Evolutionary conservation across 2,329 filamentous ascomycete species (phyloP).

Genomic region (Colletotrichum kahawae): DNA sequence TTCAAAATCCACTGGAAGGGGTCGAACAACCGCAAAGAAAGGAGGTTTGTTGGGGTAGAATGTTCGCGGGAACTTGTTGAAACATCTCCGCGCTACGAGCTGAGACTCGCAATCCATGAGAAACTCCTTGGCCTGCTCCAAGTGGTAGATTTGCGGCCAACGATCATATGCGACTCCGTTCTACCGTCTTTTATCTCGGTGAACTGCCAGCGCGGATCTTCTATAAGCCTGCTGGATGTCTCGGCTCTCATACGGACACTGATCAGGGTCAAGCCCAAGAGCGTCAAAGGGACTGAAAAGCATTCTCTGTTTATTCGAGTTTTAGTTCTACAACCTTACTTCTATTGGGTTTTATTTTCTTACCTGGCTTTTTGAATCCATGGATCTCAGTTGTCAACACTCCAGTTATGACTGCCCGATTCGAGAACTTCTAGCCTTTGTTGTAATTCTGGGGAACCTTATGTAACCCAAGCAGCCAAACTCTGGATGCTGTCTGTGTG

Average conservation of each 20-base stretch:
- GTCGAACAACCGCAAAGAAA: neutral
- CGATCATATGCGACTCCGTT: neutral
- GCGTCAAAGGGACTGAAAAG: neutral
- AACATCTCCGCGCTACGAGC: neutral
- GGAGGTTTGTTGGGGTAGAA: neutral
- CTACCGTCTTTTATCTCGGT: accelerated
- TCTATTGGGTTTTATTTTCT: neutral
- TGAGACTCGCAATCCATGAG: neutral
- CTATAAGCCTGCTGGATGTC: neutral
- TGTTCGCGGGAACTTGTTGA: neutral
- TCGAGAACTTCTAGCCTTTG: neutral
- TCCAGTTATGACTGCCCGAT: no score
- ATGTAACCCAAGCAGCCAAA: no score
- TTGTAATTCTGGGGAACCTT: neutral
- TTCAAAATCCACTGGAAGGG: neutral
- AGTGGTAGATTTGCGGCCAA: neutral
- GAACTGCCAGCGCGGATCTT: neutral
- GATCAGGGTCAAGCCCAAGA: neutral
- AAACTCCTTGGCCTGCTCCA: neutral
- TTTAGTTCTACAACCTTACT: accelerated
- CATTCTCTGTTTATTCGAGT: neutral
- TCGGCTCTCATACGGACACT: neutral
- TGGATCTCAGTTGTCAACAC: neutral
- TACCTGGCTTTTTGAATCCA: neutral
- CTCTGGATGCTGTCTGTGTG: no score